Evolutionary conservation across 352 stramenopile genomes (phyloP).

Genomic region (Globisporangium takayamanum): DNA sequence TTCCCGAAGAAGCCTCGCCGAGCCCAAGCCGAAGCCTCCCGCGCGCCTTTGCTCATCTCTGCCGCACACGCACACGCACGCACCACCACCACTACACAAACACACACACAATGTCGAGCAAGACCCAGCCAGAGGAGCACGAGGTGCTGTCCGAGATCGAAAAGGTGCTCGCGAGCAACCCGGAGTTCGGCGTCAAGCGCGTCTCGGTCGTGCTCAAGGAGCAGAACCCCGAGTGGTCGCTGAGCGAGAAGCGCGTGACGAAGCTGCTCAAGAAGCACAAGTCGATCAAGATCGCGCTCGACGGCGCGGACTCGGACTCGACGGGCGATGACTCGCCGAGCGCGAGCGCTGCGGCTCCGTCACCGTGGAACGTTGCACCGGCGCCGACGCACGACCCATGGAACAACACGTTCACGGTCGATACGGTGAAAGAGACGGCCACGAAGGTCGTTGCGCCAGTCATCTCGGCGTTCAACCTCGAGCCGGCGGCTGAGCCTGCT

Average conservation of each 20-base stretch:
- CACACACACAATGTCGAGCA: slow-evolving; percentile 31
- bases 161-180: slow-evolving; percentile 45
- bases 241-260: slow-evolving; percentile 71
- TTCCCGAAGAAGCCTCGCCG: slow-evolving; percentile 6
- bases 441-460: slow-evolving; percentile 12
- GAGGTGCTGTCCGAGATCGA: slow-evolving; percentile 57
- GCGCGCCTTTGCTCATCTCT: neutral
- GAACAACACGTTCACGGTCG: slow-evolving; percentile 35
- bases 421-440: slow-evolving; percentile 17
- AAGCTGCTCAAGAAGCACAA: slow-evolving; percentile 73
- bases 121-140: slow-evolving; percentile 54
- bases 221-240: slow-evolving; percentile 57
- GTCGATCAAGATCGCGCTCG: slow-evolving; percentile 31
- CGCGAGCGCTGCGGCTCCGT: slow-evolving; percentile 19
- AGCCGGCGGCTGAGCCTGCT: slow-evolving; percentile 4
- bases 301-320: slow-evolving; percentile 12
- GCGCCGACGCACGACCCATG: slow-evolving; percentile 28
- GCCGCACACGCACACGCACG: neutral
- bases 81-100: neutral
- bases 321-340: slow-evolving; percentile 11
- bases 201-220: slow-evolving; percentile 52
- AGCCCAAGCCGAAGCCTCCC: neutral
- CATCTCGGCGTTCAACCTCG: slow-evolving; percentile 29
- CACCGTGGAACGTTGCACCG: slow-evolving; percentile 49
- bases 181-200: slow-evolving; percentile 67